These are phyloP conservation scores for Cladosporium sp. DNA, from an alignment of 2,329 filamentous ascomycete genomes.

Conservation along the genomic window DNA sequence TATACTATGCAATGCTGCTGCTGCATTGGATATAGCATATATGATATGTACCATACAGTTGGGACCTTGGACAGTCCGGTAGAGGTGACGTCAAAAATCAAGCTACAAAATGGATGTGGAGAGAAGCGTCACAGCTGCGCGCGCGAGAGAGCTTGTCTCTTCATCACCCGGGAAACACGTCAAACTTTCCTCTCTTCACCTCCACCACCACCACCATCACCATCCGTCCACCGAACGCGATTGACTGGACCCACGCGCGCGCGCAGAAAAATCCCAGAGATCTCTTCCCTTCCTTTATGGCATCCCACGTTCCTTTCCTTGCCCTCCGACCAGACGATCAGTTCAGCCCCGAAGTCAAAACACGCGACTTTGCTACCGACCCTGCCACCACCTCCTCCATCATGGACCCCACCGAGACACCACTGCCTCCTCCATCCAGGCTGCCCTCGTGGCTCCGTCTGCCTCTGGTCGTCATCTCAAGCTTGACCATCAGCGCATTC, in stretches of 20 bases:
- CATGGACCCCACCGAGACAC: slow-evolving; percentile 9
- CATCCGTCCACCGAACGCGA: too few species aligned
- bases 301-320: slow-evolving; percentile 28
- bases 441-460: slow-evolving; percentile 37
- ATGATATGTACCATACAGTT: too few species aligned
- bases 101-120: too few species aligned
- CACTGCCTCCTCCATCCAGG: slow-evolving; percentile 19
- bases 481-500: slow-evolving; percentile 58
- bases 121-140: too few species aligned
- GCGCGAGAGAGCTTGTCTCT: too few species aligned
- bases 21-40: too few species aligned
- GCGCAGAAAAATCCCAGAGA: background rate
- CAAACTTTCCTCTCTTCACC: too few species aligned
- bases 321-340: slow-evolving; percentile 27
- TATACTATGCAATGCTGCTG: too few species aligned
- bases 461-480: slow-evolving; percentile 44
- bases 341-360: slow-evolving; percentile 19
- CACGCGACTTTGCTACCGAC: slow-evolving; percentile 16
- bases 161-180: too few species aligned
- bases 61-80: too few species aligned
- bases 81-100: too few species aligned
- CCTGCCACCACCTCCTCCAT: slow-evolving; percentile 11
- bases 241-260: background rate
- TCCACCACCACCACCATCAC: too few species aligned
- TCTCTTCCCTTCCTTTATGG: slow-evolving; percentile 13